Evolutionary conservation across 2,329 filamentous ascomycete genomes (phyloP).

Genomic region (Zymoseptoria brevis): DNA sequence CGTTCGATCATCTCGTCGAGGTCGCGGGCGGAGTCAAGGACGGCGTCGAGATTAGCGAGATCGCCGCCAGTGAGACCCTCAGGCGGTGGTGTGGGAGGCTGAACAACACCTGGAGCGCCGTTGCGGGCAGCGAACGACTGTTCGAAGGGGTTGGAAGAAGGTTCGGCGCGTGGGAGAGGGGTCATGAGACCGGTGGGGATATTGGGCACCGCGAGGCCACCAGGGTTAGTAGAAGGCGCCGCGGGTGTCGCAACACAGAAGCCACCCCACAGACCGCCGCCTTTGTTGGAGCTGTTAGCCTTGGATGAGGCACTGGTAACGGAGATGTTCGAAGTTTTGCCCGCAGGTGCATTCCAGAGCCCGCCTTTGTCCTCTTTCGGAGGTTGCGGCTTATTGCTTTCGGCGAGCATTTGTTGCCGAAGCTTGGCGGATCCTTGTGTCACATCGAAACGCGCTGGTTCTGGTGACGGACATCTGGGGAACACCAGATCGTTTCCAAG

Average conservation of each 20-base stretch:
- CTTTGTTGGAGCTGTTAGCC: conserved; percentile 14
- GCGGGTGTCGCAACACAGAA: conserved; percentile 47
- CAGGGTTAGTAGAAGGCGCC: conserved; percentile 14
- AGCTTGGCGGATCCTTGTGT: conserved; percentile 53
- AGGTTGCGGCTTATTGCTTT: conserved; percentile 33
- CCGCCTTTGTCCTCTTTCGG: conserved; percentile 46
- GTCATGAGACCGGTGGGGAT: conserved; percentile 46
- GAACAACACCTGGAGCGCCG: conserved; percentile 17
- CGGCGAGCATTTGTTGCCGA: conserved; percentile 36
- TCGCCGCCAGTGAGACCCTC: conserved; percentile 12
- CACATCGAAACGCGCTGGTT: conserved; percentile 74
- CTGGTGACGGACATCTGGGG: conserved; percentile 72
- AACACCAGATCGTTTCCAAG: conserved; percentile 74
- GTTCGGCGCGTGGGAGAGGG: conserved; percentile 28
- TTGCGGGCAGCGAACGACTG: conserved; percentile 21
- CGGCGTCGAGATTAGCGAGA: conserved; percentile 30
- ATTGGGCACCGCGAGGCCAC: conserved; percentile 32
- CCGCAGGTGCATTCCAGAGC: conserved; percentile 42
- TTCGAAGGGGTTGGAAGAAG: conserved; percentile 34
- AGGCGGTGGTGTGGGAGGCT: conserved; percentile 24
- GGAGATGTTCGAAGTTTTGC: conserved; percentile 4
- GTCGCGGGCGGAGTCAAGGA: conserved; percentile 38
- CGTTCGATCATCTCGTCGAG: conserved; percentile 37
- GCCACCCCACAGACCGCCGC: conserved; percentile 65
- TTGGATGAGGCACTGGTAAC: conserved; percentile 9